Percentiles rank a stretch among this genome's conserved stretches.
phyloP scores from a whole-genome alignment of 768 basidiomycete genomes.

The Wakefieldia striispora region DNA sequence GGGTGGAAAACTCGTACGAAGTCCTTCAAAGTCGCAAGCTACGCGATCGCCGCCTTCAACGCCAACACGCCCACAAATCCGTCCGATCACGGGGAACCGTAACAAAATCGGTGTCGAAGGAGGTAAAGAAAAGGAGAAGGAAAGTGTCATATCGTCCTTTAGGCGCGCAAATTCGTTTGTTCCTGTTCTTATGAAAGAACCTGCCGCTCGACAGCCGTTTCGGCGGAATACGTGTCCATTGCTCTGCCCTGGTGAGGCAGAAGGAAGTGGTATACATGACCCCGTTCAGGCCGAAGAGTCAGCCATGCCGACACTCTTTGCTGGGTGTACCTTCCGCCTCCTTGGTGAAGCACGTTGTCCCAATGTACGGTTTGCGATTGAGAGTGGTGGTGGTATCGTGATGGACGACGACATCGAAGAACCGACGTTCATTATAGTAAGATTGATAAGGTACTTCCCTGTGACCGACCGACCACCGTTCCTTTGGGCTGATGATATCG shows the following conservation, averaged over 20 bases:
- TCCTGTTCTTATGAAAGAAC: constrained; percentile 31
- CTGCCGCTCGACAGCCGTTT: constrained; percentile 43
- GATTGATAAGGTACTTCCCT: constrained; percentile 62
- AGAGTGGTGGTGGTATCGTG: constrained; percentile 55
- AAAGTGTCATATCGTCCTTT: constrained; percentile 55
- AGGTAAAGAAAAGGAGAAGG: constrained; percentile 21
- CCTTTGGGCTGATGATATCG: not conserved
- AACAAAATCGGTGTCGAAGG: not conserved
- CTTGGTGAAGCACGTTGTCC: constrained; percentile 65
- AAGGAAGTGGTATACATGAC: constrained; percentile 13
- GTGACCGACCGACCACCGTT: not conserved
- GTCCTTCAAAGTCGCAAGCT: constrained; percentile 48
- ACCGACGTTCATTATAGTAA: constrained; percentile 65
- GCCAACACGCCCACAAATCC: constrained; percentile 12
- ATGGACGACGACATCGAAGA: constrained; percentile 44
- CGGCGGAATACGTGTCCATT: constrained; percentile 35
- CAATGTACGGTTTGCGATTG: constrained; percentile 58
- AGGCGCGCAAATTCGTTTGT: constrained; percentile 66
- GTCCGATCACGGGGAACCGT: not conserved
- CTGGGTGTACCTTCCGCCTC: constrained; percentile 53
- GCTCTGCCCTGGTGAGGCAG: constrained; percentile 14
- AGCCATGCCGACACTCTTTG: constrained; percentile 40
- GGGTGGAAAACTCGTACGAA: constrained; percentile 56
- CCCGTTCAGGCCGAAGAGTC: not conserved
- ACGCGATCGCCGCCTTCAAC: constrained; percentile 20